Base-by-base conservation (phyloP, 1,139 yeast species). In the Nakaseomyces sp. region DNA sequence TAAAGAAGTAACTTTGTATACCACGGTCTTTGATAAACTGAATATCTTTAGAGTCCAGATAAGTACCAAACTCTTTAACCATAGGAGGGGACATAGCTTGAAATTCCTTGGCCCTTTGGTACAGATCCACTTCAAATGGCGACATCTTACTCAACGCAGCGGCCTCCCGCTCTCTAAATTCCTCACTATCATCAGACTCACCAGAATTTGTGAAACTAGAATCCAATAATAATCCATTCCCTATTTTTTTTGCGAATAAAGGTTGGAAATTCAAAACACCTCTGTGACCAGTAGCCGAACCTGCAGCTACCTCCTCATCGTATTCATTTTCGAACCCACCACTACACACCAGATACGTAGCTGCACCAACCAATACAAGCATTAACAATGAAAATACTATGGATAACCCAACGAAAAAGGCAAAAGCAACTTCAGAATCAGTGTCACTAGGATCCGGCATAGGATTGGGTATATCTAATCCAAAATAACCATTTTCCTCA, bases 21-120 rank as follows among this genome's bases (percentile, higher is more conserved):
- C 79, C 79, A 26, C 79, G 60, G 45, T 73, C 78, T 40, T 67
- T 63, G 16, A 74, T 69, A 41, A 63, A 58, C 35, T 68, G 61
- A 24, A 56, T 53, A 39, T 71, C 73, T 16, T 57, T 57, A 2
- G 65, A 61, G 10, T 62, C 58, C 43, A 68, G 55, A 41, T 62
- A 68, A 4, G 70, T 63, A 2, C 72, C 72, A 49, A 69, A 61
- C 10, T 68, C 66, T 39, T 64, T 60, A 2, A 72, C 64, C 5
- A 55, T 45, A 1, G 77, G 76, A 9, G 72, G 70, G 44, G 66
- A 56, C 12, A 54, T 46, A 24, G 54, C 53, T 46, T 65, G 70
- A 48, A 68, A 73, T 25, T 60, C 64, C 44, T 63, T 64, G 0
- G 67, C 66, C 20, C 69, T 53, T 9, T 56, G 45, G 47, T 72